These are phyloP conservation scores for Phytophthora tubulina DNA, from an alignment of 352 stramenopile species.

Conservation along the genomic window DNA sequence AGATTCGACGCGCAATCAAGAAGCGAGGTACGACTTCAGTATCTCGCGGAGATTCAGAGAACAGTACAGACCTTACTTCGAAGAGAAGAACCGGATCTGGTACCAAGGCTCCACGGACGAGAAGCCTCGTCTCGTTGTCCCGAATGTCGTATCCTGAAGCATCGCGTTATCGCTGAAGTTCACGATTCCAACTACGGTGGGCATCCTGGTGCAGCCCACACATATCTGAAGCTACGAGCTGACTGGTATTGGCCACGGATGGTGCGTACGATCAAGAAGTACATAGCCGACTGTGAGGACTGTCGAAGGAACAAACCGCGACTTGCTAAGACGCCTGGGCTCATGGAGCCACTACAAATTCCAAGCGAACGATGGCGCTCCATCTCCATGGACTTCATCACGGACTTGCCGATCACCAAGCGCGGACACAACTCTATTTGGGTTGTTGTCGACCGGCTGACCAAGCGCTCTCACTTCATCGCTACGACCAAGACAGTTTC, in stretches of 20 bases:
- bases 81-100: background rate
- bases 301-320: conserved; percentile 14
- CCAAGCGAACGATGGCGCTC: conserved; percentile 9
- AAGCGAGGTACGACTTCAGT: background rate
- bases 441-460: conserved; percentile 10
- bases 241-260: background rate
- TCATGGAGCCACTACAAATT: conserved; percentile 17
- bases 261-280: conserved; percentile 12
- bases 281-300: conserved; percentile 14
- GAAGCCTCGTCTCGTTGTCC: no score
- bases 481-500: conserved; percentile 4
- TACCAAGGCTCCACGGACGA: no score
- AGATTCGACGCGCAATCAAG: conserved; percentile 11
- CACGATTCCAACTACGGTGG: no score
- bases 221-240: no score
- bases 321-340: conserved; percentile 12
- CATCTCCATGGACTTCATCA: conserved; percentile 18
- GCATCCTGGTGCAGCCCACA: no score
- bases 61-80: conserved; percentile 19
- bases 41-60: background rate
- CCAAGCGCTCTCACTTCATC: conserved; percentile 14
- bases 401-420: no score
- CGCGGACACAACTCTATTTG: no score
- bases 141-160: no score
- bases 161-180: no score